Evolutionary conservation across 179 eudicot species (phyloP), one percentile per base, ranked within the genome.

Genomic region (Beta corolliflora): DNA sequence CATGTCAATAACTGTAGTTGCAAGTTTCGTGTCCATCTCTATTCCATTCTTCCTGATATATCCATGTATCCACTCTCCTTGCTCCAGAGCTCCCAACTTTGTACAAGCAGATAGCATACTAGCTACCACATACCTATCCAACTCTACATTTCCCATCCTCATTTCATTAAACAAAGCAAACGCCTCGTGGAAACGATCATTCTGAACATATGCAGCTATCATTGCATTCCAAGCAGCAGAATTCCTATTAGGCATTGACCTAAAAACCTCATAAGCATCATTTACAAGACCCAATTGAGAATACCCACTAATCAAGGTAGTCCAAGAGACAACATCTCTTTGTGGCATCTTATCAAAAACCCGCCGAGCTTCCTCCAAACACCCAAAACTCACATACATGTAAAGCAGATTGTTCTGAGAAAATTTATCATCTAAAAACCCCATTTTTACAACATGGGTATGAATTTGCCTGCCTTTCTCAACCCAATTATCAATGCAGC

Each of bases 241-340:
- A 66, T 66, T 79, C 64, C 48, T 82, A 29, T 71, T 16, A 71
- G 85, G 85, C 87, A 85, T 85, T 48, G 63, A 41, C 31, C 72
- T 79, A 71, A 82, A 85, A 14, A 82, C 65, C 63, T 79, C 76
- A 71, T 70, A 79, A 31, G 87, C 87, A 41, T 85, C 83, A 12
- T 72, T 74, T 21, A 85, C 75, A 63, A 55, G 71, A 79, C 87
- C 83, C 78, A 79, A 71, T 48, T 76, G 87, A 4, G 87, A 82
- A 76, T 85, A 85, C 60, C 87, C 87, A 65, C 81, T 85, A 19
- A 85, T 85, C 79, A 82, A 79, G 53, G 83, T 85, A 85, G 87
- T 85, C 87, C 85, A 85, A 46, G 87, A 85, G 52, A 85, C 81
- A 64, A 10, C 78, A 71, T 85, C 81, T 46, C 67, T 82, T 53